Evolutionary conservation across 495 filamentous ascomycete species (phyloP), one percentile per base, ranked within the genome.

Genomic region (Penicillium turbatum): DNA sequence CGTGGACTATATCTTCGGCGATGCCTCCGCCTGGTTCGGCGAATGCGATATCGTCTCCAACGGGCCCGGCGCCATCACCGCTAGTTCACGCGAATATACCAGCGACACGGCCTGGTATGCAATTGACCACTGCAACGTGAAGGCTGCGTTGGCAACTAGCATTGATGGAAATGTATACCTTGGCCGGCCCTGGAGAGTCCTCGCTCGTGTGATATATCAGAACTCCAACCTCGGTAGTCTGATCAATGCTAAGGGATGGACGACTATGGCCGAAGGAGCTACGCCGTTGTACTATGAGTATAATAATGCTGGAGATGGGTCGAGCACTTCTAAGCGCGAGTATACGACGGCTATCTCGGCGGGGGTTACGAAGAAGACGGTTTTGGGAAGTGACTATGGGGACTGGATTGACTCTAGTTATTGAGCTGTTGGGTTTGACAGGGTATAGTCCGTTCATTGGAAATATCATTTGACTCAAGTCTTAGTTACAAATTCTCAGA

Each of bases 1-100:
- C 9, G 64, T 68, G 9, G 85, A 87, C 61, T 87, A 85, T 59
- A 82, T 88, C 56, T 88, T 86, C 66, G 86, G 86, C 12, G 81
- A 82, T 62, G 81, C 81, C 6, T 71, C 70, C 10, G 79, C 78
- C 8, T 89, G 85, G 84, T 85, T 88, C 54, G 79, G 83, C 55
- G 66, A 76, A 53, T 78, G 73, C 46, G 79, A 82, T 51, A 81
- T 88, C 30, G 66, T 76, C 5, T 81, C 85, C 26, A 70, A 79
- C 29, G 74, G 74, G 1, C 65, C 66, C 0, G 72, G 65, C 12
- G 54, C 63, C 10, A 74, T 87, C 50, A 83, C 84, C 7, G 84
- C 84, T 27, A 82, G 73, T 39, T 85, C 85, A 11, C 76, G 84
- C 15, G 70, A 78, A 50, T 68, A 69, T 0, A 61, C 68, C 29